Evolutionary conservation across 2,329 filamentous ascomycete genomes (phyloP), one percentile per base, ranked within the genome.

Genomic region (Ophiostoma australiae): DNA sequence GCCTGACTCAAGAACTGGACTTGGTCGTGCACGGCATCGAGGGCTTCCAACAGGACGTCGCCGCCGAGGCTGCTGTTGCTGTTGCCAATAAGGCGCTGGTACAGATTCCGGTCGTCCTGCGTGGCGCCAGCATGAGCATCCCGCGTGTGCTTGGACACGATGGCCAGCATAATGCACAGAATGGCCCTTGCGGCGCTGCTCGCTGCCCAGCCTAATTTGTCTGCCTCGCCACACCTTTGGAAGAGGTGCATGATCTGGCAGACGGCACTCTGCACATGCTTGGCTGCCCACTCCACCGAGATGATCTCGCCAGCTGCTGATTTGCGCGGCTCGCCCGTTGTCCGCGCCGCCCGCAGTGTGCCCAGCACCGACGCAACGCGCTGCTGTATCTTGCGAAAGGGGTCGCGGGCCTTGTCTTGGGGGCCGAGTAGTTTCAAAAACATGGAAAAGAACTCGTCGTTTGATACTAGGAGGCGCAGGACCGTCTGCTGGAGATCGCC

Each of bases 401-500:
- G 80, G 72, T 85, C 82, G 58, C 81, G 81, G 44, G 83, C 78
- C 33, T 79, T 78, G 71, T 84, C 83, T 67, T 79, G 77, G 2
- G 84, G 79, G n/a, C 78, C 78, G 70, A 84, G 80, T 10, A 81
- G 78, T 20, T 81, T 80, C 66, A 82, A 79, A 72, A 87, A 84
- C 78, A 85, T 84, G 69, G 84, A 79, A 75, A 87, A 85, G 77
- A 87, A 83, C 58, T 83, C 81, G 76, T 85, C 80, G 74, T 86
- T 86, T 73, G 82, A 80, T 31, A 87, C 78, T 20, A 87, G 79
- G 78, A 87, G 85, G 69, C 82, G 82, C 73, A 85, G 83, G 17
- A 88, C 76, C 2, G 84, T 86, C 65, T 80, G 79, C 73, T 84
- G 83, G 0, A 87, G 78, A 72, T 87, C 84, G 68, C 80, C 78